Base-by-base conservation (phyloP, 495 filamentous ascomycete genomes). In the Neurospora sublineolata region DNA sequence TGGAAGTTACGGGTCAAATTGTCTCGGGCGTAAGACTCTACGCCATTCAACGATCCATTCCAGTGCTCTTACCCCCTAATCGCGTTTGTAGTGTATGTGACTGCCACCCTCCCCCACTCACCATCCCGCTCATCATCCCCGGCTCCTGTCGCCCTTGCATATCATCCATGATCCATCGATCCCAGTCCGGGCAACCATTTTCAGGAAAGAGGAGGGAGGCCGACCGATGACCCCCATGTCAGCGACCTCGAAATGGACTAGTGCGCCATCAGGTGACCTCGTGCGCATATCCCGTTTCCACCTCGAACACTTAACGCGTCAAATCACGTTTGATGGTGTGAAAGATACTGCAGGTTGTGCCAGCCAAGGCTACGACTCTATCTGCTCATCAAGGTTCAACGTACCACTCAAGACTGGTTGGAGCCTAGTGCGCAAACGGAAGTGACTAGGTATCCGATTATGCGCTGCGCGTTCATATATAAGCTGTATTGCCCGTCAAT, bases 281-380 rank as follows among this genome's bases (percentile, higher is more conserved):
- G 78, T 44, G 77, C 64, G 14, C 41, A 38, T 72, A 68, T 71
- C 72, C 44, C 69, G 71, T 68, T 33, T 30, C 4, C 71, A 27
- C 75, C 68, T 44, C 23, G 20, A 68, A 69, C 76, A 76, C 70
- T 72, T 71, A 68, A 77, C 75, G 75, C 75, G 76, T 73, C 71
- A 70, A 75, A 74, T 77, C 76, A 75, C 78, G 78, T 70, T 73
- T 67, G 72, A 77, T 74, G 38, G 14, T 72, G 20, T 20, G 68
- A 39, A 67, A 14, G 27, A 60, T 60, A 33, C 14, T 60, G 27
- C 52, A 33, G 27, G 46, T 30, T 60, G 46, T 60, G 46, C 23
- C 52, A 60, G 52, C 52, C 52, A 60, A 60, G 52, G 6, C 27
- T 18, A 60, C 52, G 27, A 33, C 27, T 9, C 14, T 14, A 33